phyloP scores from a whole-genome alignment of 2,329 filamentous ascomycete species.

The Diaporthe vexans region DNA sequence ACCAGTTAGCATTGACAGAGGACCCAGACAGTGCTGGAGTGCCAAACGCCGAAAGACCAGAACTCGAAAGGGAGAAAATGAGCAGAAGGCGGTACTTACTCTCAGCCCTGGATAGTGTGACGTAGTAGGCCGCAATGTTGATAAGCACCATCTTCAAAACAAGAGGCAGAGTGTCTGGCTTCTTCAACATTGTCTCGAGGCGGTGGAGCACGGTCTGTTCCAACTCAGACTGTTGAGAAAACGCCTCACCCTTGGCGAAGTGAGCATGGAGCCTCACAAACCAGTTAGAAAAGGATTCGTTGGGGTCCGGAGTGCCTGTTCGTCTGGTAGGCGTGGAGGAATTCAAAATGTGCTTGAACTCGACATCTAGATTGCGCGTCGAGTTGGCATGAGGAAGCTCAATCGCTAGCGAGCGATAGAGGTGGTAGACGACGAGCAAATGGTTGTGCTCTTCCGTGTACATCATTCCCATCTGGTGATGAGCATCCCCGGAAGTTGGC shows the following conservation, averaged over 20 bases:
- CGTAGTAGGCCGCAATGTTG: conserved; percentile 87
- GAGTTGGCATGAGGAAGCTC: conserved; percentile 82
- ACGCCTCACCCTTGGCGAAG: conserved; percentile 83
- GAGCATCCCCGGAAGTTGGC: conserved; percentile 83
- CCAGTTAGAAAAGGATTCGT: conserved; percentile 80
- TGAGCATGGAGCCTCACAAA: conserved; percentile 89
- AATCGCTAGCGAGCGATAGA: conserved; percentile 86
- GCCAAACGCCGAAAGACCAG: neutral
- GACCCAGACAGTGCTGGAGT: conserved; percentile 8
- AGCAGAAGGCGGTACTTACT: conserved; percentile 55
- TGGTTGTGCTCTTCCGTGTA: conserved; percentile 83
- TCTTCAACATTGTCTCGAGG: conserved; percentile 79
- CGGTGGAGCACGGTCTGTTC: conserved; percentile 89
- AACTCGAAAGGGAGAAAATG: neutral
- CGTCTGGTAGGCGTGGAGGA: conserved; percentile 51
- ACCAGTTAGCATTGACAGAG: conserved; percentile 40
- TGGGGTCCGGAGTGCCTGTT: conserved; percentile 63
- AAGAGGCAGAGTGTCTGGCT: conserved; percentile 72
- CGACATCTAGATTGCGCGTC: conserved; percentile 80
- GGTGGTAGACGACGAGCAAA: conserved; percentile 87
- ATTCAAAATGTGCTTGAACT: conserved; percentile 73
- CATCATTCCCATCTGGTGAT: conserved; percentile 93
- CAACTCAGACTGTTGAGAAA: conserved; percentile 82
- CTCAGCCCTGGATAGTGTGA: conserved; percentile 73
- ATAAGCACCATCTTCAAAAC: conserved; percentile 86